Conservation (phyloP, 2,329 filamentous ascomycete species). For the Botrytis sinoallii region DNA sequence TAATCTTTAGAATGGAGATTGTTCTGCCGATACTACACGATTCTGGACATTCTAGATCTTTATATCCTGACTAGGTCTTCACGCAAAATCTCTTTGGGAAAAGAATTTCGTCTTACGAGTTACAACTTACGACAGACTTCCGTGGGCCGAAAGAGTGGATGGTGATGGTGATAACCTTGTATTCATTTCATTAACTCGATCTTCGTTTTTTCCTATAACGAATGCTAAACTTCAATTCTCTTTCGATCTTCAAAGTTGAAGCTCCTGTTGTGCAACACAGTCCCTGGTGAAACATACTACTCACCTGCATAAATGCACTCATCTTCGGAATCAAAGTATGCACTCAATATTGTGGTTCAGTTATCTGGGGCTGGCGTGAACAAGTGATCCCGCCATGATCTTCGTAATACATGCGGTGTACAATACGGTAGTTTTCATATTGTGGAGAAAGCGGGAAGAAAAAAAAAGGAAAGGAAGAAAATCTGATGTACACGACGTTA, state of each 20-base stretch:
- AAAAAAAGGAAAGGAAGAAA: neutral
- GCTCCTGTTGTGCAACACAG: neutral
- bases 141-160: neutral
- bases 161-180: neutral
- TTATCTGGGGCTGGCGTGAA: slow-evolving; percentile 3
- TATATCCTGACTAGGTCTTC: neutral
- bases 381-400: slow-evolving; percentile 11
- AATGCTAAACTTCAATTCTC: neutral
- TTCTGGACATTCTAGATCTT: slow-evolving; percentile 11
- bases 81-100: neutral
- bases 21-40: neutral
- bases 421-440: neutral
- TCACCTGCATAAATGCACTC: slow-evolving; percentile 2
- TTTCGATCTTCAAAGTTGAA: slow-evolving; percentile 2
- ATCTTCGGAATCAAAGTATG: neutral
- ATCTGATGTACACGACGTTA: slow-evolving; percentile 4
- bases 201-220: neutral
- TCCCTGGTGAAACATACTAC: slow-evolving; percentile 5
- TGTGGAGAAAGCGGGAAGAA: slow-evolving; percentile 6
- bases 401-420: slow-evolving; percentile 1
- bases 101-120: neutral
- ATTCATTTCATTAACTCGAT: neutral
- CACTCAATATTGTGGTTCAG: neutral
- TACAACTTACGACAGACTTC: neutral
- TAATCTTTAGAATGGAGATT: neutral